Evolutionary conservation across 2,329 filamentous ascomycete species (phyloP).

Genomic region (Xylariaceae sp.): DNA sequence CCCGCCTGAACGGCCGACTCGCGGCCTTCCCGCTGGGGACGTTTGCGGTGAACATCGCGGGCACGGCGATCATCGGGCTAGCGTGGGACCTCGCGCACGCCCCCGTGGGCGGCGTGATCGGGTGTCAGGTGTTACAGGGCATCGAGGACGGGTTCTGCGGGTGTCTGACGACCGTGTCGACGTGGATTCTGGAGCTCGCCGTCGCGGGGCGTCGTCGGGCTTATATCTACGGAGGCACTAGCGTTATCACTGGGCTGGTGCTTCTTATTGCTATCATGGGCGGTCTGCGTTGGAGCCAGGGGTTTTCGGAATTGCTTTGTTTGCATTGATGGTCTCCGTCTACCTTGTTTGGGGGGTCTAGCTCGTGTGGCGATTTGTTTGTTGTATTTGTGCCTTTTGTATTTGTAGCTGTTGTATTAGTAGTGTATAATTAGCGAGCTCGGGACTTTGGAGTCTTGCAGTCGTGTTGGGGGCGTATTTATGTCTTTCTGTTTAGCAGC

Average conservation of each 20-base stretch:
- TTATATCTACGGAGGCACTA: slow-evolving; percentile 64
- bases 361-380: too few species aligned
- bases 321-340: slow-evolving; percentile 22
- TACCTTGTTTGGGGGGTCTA: background rate
- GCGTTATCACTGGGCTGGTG: slow-evolving; percentile 55
- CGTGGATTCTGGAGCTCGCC: slow-evolving; percentile 60
- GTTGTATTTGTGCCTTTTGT: too few species aligned
- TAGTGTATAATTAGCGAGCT: too few species aligned
- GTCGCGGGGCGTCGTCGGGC: slow-evolving; percentile 46
- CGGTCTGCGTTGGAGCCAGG: slow-evolving; percentile 64
- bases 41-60: slow-evolving; percentile 74
- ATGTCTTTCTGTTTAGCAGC: too few species aligned
- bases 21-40: slow-evolving; percentile 78
- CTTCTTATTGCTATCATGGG: slow-evolving; percentile 70
- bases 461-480: too few species aligned
- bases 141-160: slow-evolving; percentile 66
- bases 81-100: slow-evolving; percentile 74
- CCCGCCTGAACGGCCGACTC: slow-evolving; percentile 64
- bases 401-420: too few species aligned
- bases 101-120: slow-evolving; percentile 49
- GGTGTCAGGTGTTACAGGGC: slow-evolving; percentile 65
- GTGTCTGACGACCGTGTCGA: slow-evolving; percentile 62
- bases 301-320: slow-evolving; percentile 46
- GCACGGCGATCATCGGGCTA: slow-evolving; percentile 70
- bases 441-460: too few species aligned